Base-by-base conservation (phyloP, 2,329 filamentous ascomycete species). In the Trichoderma sp. region DNA sequence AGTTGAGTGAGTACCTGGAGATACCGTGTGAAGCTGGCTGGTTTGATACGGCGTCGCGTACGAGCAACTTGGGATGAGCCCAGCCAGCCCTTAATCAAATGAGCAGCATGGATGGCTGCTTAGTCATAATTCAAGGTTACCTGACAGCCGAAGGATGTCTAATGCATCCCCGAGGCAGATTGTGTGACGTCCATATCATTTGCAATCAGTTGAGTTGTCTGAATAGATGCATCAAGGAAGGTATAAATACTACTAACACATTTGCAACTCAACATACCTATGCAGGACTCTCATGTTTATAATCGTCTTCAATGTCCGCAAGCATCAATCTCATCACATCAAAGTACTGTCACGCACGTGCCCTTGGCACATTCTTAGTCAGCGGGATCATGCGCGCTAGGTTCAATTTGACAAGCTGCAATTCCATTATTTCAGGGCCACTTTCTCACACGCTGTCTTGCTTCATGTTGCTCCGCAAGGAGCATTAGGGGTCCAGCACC, bases 21-120 rank as follows among this genome's bases (percentile, higher is more conserved):
- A n/a, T 12, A 57, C 64, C 23, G 64, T 67, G 64, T 57, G 64
- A 59, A 3, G 15, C 26, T 13, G 8, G 4, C 20, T 6, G 20
- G 15, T 32, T 58, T 58, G 23, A 23, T 58, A 47, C 65, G 50
- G 65, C 34, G 32, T 58, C 26, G 50, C 23, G 12, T 43, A 36
- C 17, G 36, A 39, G 36, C 0, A 36, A n/a, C 39, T 2, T 58
- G 39, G 43, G 53, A 68, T 68, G 65, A 68, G 53, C 39, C 23
- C 43, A 43, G 39, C 11, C n/a, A 36, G 65, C 65, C 65, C 65
- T 68, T 57, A 68, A 43, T 68, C 32, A 68, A 68, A 68, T 58
- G 26, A 23, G 32, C 11, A 26, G 15, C 53, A 58, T 58, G 65
- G 53, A 26, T 58, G 20, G 17, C 17, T 23, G 62, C 65, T 68